phyloP scores from a whole-genome alignment of 257 asterid species.

The Euphrasia confusa region DNA sequence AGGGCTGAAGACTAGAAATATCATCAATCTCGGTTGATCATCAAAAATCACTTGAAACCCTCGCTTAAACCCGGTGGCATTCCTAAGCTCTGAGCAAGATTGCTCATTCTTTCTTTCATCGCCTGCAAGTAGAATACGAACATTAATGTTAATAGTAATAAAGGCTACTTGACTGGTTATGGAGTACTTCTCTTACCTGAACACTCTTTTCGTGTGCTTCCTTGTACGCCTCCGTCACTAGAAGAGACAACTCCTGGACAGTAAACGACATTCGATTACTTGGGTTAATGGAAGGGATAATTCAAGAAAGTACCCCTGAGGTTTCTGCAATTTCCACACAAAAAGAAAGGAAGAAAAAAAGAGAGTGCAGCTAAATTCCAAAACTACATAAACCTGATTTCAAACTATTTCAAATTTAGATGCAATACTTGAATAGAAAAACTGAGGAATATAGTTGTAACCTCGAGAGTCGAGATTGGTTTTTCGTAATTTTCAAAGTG shows the following conservation, averaged over 20 bases:
- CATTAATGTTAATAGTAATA: neutral
- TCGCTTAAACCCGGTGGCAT: constrained; percentile 85
- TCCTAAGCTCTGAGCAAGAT: constrained; percentile 93
- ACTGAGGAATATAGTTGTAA: no score
- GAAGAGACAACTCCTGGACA: constrained; percentile 68
- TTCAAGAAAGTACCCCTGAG: no score
- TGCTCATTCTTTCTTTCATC: constrained; percentile 89
- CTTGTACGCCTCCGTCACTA: constrained; percentile 85
- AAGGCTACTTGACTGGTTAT: neutral
- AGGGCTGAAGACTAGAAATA: neutral
- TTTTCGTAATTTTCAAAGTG: no score
- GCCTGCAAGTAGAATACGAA: constrained; percentile 42
- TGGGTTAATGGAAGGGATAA: neutral
- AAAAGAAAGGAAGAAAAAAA: no score
- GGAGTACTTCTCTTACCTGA: constrained; percentile 35
- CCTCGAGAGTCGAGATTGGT: no score
- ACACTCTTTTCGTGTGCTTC: constrained; percentile 96
- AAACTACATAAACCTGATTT: neutral
- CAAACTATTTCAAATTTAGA: no score
- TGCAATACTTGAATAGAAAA: no score
- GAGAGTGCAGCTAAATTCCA: neutral
- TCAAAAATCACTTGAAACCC: constrained; percentile 47
- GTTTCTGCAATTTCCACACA: neutral
- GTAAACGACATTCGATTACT: neutral
- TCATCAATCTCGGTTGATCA: neutral